A percentile compares a stretch with the other conserved stretches of the same genome.
Evolutionary conservation across 2,329 filamentous ascomycete species (phyloP).

Genomic region (Pyrenochaeta sp.): DNA sequence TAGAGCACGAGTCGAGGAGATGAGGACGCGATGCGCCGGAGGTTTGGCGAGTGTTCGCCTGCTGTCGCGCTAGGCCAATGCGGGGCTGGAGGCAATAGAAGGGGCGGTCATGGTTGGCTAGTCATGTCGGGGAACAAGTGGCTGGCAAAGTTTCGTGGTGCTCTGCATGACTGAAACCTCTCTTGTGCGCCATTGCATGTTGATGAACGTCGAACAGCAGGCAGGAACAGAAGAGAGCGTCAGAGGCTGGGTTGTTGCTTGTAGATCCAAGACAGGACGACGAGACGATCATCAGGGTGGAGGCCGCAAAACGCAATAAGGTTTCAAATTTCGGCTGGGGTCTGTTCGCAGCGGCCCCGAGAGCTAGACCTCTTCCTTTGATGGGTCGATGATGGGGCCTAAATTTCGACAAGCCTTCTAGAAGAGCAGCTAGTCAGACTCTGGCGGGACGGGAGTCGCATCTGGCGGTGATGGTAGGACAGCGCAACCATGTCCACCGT

Average conservation of each 20-base stretch:
- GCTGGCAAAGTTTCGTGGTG: slow-evolving; percentile 16
- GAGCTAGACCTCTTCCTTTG: slow-evolving; percentile 21
- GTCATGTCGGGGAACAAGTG: slow-evolving; percentile 13
- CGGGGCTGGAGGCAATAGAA: slow-evolving; percentile 15
- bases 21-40: slow-evolving; percentile 41
- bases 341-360: slow-evolving; percentile 25
- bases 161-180: slow-evolving; percentile 20
- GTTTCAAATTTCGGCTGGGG: slow-evolving; percentile 34
- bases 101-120: slow-evolving; percentile 18
- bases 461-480: slow-evolving; percentile 26
- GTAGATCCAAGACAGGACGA: slow-evolving; percentile 20
- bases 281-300: slow-evolving; percentile 10
- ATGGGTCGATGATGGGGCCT: slow-evolving; percentile 25
- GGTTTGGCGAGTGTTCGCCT: slow-evolving; percentile 34
- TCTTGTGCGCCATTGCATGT: slow-evolving; percentile 14
- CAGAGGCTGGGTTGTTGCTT: slow-evolving; percentile 7
- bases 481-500: slow-evolving; percentile 34
- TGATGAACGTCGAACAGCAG: slow-evolving; percentile 20
- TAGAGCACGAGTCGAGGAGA: slow-evolving; percentile 43
- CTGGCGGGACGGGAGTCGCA: slow-evolving; percentile 31
- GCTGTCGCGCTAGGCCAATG: slow-evolving; percentile 17
- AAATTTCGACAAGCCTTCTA: slow-evolving; percentile 48
- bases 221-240: slow-evolving; percentile 8
- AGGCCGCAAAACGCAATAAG: slow-evolving; percentile 21
- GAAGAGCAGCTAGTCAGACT: slow-evolving; percentile 44